Evolutionary conservation across 768 basidiomycete species (phyloP), one percentile per base, ranked within the genome.

Genomic region (Lentinula raphanica): DNA sequence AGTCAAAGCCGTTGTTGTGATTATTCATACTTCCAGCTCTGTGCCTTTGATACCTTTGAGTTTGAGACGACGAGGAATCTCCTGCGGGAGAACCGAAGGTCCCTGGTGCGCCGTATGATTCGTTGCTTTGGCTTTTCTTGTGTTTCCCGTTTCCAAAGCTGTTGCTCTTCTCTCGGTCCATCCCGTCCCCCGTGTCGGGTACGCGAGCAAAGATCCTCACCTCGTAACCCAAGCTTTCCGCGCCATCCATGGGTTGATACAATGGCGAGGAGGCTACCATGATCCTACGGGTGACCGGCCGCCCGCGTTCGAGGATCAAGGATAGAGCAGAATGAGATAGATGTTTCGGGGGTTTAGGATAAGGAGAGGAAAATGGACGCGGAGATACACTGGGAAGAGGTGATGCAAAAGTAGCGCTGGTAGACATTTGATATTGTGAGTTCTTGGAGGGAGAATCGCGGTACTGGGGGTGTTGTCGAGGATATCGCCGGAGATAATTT

Each of bases 191-290:
- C 1, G 76, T 71, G 67, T 88, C 88, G 4, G 87, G 88, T 17
- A 91, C 90, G 21, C 87, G 78, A 45, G 82, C 79, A 63, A 82
- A 88, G 13, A 92, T 77, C 55, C 82, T 77, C 3, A 90, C 83
- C 62, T 89, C 85, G 63, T 92, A 92, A 4, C 88, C 91, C 40
- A 94, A 73, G 53, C 82, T 78, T 63, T 85, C 78, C 17, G 90
- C 87, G 3, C 79, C 72, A 9, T 87, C 84, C 77, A 94, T 85
- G 11, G 88, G 82, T 68, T 94, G 93, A 69, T 92, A 90, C 49
- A 94, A 71, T 1, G 93, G 92, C 42, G 87, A 90, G 12, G 88
- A 91, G 0, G 91, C 84, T 31, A 88, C 92, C 5, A 92, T 76
- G 5, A 91, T 87, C 23, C 90, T 81, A 31, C 87, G 80, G 23